Conservation (phyloP, 163 green algal species). For the Coccomyxa subellipsoidea region DNA sequence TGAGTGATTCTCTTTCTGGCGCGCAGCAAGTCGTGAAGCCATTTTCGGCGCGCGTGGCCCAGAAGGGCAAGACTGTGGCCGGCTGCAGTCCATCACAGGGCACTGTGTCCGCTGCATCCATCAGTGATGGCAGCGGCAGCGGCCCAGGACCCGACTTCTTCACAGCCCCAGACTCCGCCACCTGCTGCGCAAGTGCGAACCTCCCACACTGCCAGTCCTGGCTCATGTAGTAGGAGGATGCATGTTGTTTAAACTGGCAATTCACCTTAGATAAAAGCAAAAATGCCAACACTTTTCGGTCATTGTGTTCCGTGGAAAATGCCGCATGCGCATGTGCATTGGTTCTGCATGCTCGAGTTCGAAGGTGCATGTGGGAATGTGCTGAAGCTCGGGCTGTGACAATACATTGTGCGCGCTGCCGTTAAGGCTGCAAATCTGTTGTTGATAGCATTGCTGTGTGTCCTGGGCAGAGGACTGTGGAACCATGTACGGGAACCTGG, state of each 20-base stretch:
- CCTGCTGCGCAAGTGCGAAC: neutral
- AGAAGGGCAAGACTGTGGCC: neutral
- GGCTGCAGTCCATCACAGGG: neutral
- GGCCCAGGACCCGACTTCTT: slow-evolving; percentile 8
- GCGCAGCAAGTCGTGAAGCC: slow-evolving; percentile 6
- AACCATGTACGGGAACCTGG: slow-evolving; percentile 1
- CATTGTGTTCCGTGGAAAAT: too few relatives aligned
- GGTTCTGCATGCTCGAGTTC: too few relatives aligned
- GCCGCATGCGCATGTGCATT: too few relatives aligned
- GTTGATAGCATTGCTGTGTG: too few relatives aligned
- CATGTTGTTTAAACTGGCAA: too few relatives aligned
- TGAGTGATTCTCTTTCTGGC: neutral
- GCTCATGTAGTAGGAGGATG: too few relatives aligned
- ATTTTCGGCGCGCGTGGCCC: neutral
- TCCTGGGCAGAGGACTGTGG: slow-evolving; percentile 3
- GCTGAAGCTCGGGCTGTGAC: too few relatives aligned
- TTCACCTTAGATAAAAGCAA: too few relatives aligned
- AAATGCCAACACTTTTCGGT: too few relatives aligned
- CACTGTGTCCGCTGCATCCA: neutral
- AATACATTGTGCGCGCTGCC: too few relatives aligned
- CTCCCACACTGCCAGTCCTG: neutral
- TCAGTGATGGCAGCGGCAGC: neutral
- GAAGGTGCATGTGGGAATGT: too few relatives aligned
- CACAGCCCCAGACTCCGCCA: neutral
- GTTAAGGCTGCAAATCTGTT: too few relatives aligned